phyloP scores from a whole-genome alignment of 1,284 basidiomycete genomes.

The Wallemia hederae region DNA sequence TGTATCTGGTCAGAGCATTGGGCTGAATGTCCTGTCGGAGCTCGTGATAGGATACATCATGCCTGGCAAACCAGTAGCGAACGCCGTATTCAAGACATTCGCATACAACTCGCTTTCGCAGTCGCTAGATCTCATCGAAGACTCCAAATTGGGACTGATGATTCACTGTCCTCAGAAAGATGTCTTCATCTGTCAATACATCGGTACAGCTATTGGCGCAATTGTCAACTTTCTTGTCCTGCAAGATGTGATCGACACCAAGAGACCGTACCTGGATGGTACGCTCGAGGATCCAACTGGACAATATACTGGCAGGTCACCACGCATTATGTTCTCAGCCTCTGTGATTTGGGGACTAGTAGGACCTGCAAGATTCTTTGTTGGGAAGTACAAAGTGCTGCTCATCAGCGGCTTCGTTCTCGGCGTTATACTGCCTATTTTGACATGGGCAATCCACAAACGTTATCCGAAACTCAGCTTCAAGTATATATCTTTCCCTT shows the following conservation, averaged over 20 bases:
- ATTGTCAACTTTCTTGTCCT: conserved; percentile 10
- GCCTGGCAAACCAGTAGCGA: conserved; percentile 16
- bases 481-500: conserved; percentile 12
- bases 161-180: conserved; percentile 12
- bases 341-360: conserved; percentile 18
- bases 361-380: conserved; percentile 17
- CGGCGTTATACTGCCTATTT: conserved; percentile 10
- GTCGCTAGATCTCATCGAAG: conserved; percentile 3
- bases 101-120: conserved; percentile 4
- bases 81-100: conserved; percentile 6
- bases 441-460: conserved; percentile 12
- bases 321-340: conserved; percentile 7
- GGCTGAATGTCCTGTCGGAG: conserved; percentile 16
- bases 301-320: conserved; percentile 15
- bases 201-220: conserved; percentile 9
- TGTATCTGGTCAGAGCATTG: conserved; percentile 12
- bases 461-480: conserved; percentile 5
- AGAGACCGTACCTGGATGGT: conserved; percentile 16
- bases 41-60: conserved; percentile 14
- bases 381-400: conserved; percentile 12
- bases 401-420: conserved; percentile 10
- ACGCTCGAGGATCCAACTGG: conserved; percentile 15
- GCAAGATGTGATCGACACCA: conserved; percentile 9
- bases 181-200: conserved; percentile 17
- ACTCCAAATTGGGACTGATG: conserved; percentile 14